Percentiles rank a stretch among this genome's conserved stretches.
These are phyloP conservation scores for Neurospora sp. DNA, from an alignment of 495 filamentous ascomycete genomes.

Conservation along the genomic window DNA sequence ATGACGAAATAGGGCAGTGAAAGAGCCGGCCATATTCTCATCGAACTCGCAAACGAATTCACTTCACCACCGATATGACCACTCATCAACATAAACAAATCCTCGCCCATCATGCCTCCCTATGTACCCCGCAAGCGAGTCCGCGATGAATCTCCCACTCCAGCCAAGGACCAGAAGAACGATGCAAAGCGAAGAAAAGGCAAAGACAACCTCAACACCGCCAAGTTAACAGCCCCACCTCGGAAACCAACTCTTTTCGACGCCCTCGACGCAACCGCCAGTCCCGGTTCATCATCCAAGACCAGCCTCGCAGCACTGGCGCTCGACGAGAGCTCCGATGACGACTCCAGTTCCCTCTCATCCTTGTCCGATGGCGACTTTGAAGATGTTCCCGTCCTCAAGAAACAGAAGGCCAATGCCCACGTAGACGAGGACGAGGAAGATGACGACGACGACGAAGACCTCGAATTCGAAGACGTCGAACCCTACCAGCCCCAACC, in stretches of 20 bases:
- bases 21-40: no score
- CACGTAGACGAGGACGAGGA: conserved; percentile 15
- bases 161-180: conserved; percentile 6
- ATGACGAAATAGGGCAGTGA: neutral
- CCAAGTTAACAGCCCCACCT: conserved; percentile 12
- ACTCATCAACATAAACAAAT: neutral
- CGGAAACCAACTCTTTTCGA: conserved; percentile 56
- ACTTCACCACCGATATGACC: conserved; percentile 1
- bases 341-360: conserved; percentile 39
- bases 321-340: conserved; percentile 44
- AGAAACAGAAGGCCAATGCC: neutral
- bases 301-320: conserved; percentile 36
- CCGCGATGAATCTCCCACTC: conserved; percentile 20
- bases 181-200: neutral
- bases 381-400: conserved; percentile 42
- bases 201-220: conserved; percentile 7
- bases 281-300: conserved; percentile 37
- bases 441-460: conserved; percentile 55
- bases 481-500: conserved; percentile 28
- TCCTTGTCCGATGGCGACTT: conserved; percentile 61
- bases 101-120: conserved; percentile 29
- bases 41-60: neutral
- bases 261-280: conserved; percentile 48
- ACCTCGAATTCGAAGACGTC: conserved; percentile 85
- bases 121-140: conserved; percentile 37